Evolutionary conservation across 2,329 filamentous ascomycete species (phyloP), one percentile per base, ranked within the genome.

Genomic region (Botrytis porri): DNA sequence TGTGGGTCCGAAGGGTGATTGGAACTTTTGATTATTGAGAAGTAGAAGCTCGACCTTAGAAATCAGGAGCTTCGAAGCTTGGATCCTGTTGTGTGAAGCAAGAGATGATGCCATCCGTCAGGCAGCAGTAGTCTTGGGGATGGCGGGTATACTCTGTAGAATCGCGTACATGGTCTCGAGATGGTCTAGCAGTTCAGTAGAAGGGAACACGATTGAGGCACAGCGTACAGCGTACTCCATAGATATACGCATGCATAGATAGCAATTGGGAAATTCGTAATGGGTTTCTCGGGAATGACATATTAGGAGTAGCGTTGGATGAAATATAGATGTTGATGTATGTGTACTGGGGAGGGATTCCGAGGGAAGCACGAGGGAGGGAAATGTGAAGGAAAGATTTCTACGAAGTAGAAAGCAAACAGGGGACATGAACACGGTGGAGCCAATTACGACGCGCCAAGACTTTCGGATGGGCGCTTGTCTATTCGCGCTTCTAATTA

Each of bases 361-460:
- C n/a, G n/a, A n/a, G n/a, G n/a, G n/a, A n/a, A n/a, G n/a, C n/a
- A n/a, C n/a, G 5, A n/a, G 48, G 25, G 32, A 14, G 16, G 10
- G 32, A 61, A 61, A 25, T 57, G n/a, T 18, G 51, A 54, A 29
- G 51, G 22, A n/a, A 61, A 60, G 16, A 35, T 4, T 61, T 61
- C 59, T 14, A 25, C 35, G 39, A 39, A 61, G 20, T 14, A 25
- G 59, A 61, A 39, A 61, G 20, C n/a, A 29, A 37, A n/a, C 35
- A 59, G 29, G 57, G 57, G 59, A 25, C 32, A 8, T 37, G 32
- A 25, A 41, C 3, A 70, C 9, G 29, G 67, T 41, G 57, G 43
- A 70, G 41, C 25, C 61, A 62, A 70, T 70, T 70, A 62, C 54
- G 54, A 70, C 67, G 67, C 54, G 67, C 67, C 67, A 70, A 70